Conservation (phyloP, 75 land plant species). For the Pinus taeda region DNA sequence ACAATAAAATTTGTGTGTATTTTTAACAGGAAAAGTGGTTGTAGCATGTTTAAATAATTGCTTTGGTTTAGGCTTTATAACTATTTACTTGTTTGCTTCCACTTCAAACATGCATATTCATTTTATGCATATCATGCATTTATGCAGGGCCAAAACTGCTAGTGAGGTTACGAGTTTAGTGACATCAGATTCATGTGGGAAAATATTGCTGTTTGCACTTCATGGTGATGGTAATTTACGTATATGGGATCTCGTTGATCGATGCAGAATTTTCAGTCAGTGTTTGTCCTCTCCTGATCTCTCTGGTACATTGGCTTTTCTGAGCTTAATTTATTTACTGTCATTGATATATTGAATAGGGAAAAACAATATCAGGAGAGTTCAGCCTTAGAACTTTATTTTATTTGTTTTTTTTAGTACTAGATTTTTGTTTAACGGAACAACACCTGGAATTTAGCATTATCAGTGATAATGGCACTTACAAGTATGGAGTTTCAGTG, state of each 20-base stretch:
- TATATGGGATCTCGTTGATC: conserved; percentile 71
- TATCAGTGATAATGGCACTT: too few species aligned
- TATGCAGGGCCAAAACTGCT: conserved; percentile 52
- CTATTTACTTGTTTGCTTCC: too few species aligned
- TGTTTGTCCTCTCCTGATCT: conserved; percentile 21
- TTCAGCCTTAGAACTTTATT: not conserved
- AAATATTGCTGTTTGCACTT: conserved; percentile 52
- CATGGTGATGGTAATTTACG: conserved; percentile 83
- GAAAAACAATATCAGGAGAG: not conserved
- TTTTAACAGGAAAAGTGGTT: too few species aligned
- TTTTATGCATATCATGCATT: not conserved
- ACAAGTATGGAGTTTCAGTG: too few species aligned
- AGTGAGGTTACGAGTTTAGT: conserved; percentile 53
- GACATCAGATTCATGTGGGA: conserved; percentile 35
- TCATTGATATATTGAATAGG: conserved; percentile 2
- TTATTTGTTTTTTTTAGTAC: too few species aligned
- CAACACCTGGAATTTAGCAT: too few species aligned
- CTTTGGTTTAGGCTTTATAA: too few species aligned
- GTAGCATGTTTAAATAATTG: too few species aligned
- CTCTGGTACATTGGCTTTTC: conserved; percentile 36
- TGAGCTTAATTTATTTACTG: not conserved
- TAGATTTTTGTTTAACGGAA: too few species aligned
- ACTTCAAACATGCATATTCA: not conserved
- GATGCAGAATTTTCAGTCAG: conserved; percentile 45
- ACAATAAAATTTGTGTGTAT: too few species aligned